These are phyloP conservation scores for Trichosporon faecale DNA, from an alignment of 1,284 basidiomycete genomes.

Conservation along the genomic window DNA sequence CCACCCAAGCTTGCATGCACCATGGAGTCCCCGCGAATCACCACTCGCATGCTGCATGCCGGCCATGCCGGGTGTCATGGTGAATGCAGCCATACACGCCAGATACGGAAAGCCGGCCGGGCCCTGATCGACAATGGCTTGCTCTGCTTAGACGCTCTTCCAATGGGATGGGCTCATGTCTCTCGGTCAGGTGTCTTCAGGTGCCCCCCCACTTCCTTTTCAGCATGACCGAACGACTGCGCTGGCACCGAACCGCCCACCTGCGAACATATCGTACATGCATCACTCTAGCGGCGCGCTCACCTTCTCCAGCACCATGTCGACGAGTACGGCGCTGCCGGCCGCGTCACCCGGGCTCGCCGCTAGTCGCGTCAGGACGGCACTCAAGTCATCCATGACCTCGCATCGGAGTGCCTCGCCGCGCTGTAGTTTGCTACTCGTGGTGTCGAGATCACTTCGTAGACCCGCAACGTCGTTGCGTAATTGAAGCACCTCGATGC, in stretches of 20 bases:
- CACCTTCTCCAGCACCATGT: not conserved
- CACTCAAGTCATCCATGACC: not conserved
- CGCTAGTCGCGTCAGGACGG: not conserved
- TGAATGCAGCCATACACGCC: not conserved
- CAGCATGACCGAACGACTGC: too few species aligned
- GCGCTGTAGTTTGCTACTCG: not conserved
- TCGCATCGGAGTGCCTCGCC: not conserved
- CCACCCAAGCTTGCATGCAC: not conserved
- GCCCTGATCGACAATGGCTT: not conserved
- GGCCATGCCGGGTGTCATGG: too few species aligned
- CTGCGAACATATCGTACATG: not conserved
- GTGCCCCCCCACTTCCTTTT: not conserved
- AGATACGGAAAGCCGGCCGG: not conserved
- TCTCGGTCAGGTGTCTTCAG: not conserved
- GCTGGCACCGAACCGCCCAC: too few species aligned
- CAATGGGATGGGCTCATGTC: not conserved
- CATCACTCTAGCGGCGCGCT: not conserved
- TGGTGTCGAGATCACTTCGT: not conserved
- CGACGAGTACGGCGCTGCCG: not conserved
- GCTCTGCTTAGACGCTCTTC: not conserved
- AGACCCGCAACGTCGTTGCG: not conserved
- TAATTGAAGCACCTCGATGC: not conserved
- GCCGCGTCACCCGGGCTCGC: not conserved
- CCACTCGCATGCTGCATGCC: too few species aligned
- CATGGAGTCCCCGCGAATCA: not conserved